Percentiles rank a stretch among this genome's conserved stretches.
These are phyloP conservation scores for Zymoseptoria ardabiliae DNA, from an alignment of 2,329 filamentous ascomycete species.

Conservation along the genomic window DNA sequence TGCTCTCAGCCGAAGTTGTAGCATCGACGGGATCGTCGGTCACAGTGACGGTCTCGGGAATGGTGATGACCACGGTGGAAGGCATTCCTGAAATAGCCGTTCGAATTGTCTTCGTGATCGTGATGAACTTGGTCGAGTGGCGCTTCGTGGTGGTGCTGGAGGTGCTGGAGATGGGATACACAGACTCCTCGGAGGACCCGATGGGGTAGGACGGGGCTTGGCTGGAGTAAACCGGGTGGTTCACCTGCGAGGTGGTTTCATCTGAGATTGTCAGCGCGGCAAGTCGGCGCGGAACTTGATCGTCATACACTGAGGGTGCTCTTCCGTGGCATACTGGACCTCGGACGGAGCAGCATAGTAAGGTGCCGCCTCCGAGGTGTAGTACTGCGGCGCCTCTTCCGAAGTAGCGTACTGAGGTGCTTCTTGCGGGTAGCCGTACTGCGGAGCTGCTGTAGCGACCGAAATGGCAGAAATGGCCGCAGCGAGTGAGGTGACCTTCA, in stretches of 20 bases:
- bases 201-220: not conserved
- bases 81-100: not conserved
- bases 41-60: not conserved
- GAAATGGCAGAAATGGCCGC: slow-evolving; percentile 7
- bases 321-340: not conserved
- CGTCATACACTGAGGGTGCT: not conserved
- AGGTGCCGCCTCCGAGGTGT: not conserved
- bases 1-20: not conserved
- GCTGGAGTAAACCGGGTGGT: not conserved
- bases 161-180: not conserved
- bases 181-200: not conserved
- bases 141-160: not conserved
- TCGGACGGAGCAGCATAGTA: not conserved
- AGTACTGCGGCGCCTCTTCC: not conserved
- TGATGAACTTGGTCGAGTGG: not conserved
- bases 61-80: not conserved
- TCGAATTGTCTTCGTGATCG: not conserved
- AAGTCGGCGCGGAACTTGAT: not conserved
- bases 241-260: not conserved
- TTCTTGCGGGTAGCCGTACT: not conserved
- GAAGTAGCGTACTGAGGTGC: not conserved
- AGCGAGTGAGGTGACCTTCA: slow-evolving; percentile 11
- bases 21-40: not conserved
- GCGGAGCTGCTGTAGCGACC: slow-evolving; percentile 7
- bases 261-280: not conserved